phyloP scores from a whole-genome alignment of 352 stramenopile genomes.

The Pythium aristosporum region DNA sequence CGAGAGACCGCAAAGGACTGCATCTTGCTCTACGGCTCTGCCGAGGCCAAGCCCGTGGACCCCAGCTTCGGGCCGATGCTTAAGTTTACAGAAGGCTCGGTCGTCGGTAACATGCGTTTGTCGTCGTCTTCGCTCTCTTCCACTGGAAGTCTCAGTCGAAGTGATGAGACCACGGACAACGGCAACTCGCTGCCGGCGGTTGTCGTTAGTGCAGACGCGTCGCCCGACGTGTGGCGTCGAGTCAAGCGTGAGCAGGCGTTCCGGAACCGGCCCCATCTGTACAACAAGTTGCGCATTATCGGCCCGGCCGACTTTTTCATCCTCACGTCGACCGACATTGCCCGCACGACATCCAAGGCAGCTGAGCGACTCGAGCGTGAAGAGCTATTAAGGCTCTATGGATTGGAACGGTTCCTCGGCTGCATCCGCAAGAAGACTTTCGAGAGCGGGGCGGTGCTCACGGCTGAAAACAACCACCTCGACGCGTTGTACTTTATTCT shows the following conservation, averaged over 20 bases:
- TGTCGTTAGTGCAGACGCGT: conserved; percentile 9
- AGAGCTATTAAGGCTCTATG: conserved; percentile 14
- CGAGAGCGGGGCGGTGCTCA: conserved; percentile 24
- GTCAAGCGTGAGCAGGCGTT: conserved; percentile 33
- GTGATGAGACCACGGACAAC: background rate
- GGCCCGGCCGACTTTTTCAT: conserved; percentile 31
- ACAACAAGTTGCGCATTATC: conserved; percentile 29
- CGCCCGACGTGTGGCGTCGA: conserved; percentile 26
- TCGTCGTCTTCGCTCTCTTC: background rate
- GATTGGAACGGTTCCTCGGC: conserved; percentile 27
- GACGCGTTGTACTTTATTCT: conserved; percentile 25
- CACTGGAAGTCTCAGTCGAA: background rate
- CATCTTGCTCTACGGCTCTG: conserved; percentile 27
- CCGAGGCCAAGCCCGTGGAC: conserved; percentile 27
- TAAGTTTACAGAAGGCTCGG: conserved; percentile 26
- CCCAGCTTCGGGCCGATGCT: conserved; percentile 17
- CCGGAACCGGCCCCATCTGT: conserved; percentile 27
- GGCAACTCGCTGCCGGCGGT: conserved; percentile 6
- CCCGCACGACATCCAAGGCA: conserved; percentile 22
- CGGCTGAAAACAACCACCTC: conserved; percentile 17
- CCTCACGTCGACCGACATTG: conserved; percentile 24
- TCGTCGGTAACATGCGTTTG: conserved; percentile 27
- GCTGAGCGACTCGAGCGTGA: conserved; percentile 25
- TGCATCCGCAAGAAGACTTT: conserved; percentile 30
- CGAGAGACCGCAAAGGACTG: conserved; percentile 27